Percentiles rank a stretch among this genome's conserved stretches.
Conservation (phyloP, 768 basidiomycete genomes). For the Guyanaporus albipodus region DNA sequence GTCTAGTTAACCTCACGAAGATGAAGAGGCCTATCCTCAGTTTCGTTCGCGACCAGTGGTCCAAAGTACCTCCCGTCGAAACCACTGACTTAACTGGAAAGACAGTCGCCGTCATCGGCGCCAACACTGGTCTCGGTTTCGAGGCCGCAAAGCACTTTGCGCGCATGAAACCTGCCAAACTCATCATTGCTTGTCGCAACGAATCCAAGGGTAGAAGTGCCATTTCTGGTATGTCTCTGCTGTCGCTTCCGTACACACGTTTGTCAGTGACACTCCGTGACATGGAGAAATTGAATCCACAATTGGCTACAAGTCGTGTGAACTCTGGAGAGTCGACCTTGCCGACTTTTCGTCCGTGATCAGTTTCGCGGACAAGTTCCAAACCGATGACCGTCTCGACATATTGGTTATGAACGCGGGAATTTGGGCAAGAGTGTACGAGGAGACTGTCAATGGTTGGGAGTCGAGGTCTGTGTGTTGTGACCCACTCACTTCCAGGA, state of each 20-base stretch:
- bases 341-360: slow-evolving; percentile 15
- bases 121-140: slow-evolving; percentile 33
- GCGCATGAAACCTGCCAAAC: slow-evolving; percentile 26
- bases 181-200: slow-evolving; percentile 29
- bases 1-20: no score
- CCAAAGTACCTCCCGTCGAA: slow-evolving; percentile 15
- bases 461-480: slow-evolving; percentile 42
- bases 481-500: background rate
- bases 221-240: slow-evolving; percentile 14
- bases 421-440: slow-evolving; percentile 8
- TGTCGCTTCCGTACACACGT: background rate
- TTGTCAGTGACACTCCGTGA: background rate
- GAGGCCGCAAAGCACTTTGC: slow-evolving; percentile 31
- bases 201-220: slow-evolving; percentile 22
- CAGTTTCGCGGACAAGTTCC: slow-evolving; percentile 8
- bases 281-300: slow-evolving; percentile 18
- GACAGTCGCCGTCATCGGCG: slow-evolving; percentile 31
- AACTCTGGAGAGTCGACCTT: slow-evolving; percentile 8
- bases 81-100: slow-evolving; percentile 25
- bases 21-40: slow-evolving; percentile 11
- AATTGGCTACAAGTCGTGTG: slow-evolving; percentile 29
- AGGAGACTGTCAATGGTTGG: slow-evolving; percentile 41
- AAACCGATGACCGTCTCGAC: slow-evolving; percentile 12
- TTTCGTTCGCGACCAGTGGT: slow-evolving; percentile 17
- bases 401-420: slow-evolving; percentile 46